Evolutionary conservation across 2,329 filamentous ascomycete species (phyloP), one percentile per base, ranked within the genome.

Genomic region (Thielaviopsis punctulata): DNA sequence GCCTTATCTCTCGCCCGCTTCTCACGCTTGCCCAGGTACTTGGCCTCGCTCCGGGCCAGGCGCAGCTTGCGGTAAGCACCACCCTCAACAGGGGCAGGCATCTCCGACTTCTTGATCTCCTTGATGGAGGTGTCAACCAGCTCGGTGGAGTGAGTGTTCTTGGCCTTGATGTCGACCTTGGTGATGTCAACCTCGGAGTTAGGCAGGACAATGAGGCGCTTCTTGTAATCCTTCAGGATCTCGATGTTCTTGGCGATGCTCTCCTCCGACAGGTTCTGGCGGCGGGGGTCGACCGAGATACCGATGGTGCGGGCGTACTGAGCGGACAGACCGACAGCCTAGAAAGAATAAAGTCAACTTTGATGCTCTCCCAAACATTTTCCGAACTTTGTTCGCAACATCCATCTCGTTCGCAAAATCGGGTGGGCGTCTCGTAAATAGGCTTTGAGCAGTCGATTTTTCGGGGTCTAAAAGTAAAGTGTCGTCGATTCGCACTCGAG

Each of bases 141-240:
- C 65, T 94, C 74, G 62, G 74, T 67, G 59, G 73, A 68, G 65
- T 70, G 66, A 63, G 80, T 66, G 66, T 68, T 72, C 49, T 52
- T 52, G 55, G 65, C 62, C 61, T 67, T 54, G 66, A 73, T 76
- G 66, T 76, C 71, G 68, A 79, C 79, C 64, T 81, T 83, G 67
- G 70, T 71, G 61, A 75, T 65, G 73, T 92, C 81, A 82, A 90
- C 85, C 46, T 53, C 54, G 68, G 86, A 86, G 70, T 83, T 83
- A 69, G 92, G 92, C 80, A 98, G 95, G 69, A 98, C 80, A 70
- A 98, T 95, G 67, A 98, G 77, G 68, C 88, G 87, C 68, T 84
- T 80, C 77, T 84, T 86, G 88, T 95, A 98, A 69, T 87, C 87
- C 81, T 95, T 89, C 68, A 98, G 87, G 68, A 92, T 92, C 71